Conservation (phyloP, 2,329 filamentous ascomycete species). For the Trichothecium roseum region DNA sequence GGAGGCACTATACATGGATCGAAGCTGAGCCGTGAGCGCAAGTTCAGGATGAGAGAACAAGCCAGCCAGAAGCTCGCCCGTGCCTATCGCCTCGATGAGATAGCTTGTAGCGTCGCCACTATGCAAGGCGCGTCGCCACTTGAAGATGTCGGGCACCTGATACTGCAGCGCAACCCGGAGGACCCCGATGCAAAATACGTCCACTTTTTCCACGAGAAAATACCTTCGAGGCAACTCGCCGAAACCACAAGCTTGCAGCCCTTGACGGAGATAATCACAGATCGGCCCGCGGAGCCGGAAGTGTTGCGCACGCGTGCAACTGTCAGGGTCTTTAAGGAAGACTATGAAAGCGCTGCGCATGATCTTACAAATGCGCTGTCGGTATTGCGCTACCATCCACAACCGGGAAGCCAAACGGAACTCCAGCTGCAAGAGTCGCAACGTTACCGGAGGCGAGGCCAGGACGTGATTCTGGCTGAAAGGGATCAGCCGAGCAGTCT, state of each 20-base stretch:
- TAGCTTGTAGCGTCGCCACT: conserved; percentile 70
- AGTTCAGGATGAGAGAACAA: conserved; percentile 70
- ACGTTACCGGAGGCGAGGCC: conserved; percentile 14
- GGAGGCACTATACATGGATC: conserved; percentile 45
- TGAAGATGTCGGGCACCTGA: conserved; percentile 64
- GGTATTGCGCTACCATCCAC: conserved; percentile 41
- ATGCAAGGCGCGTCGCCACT: conserved; percentile 74
- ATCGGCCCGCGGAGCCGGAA: conserved; percentile 53
- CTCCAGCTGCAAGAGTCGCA: conserved; percentile 31
- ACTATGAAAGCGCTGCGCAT: conserved; percentile 56
- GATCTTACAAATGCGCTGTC: conserved; percentile 61
- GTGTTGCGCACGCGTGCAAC: conserved; percentile 64
- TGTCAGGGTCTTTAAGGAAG: conserved; percentile 65
- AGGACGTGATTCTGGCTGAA: conserved; percentile 26
- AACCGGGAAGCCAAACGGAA: conserved; percentile 38
- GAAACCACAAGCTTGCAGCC: conserved; percentile 59
- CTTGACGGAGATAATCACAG: conserved; percentile 56
- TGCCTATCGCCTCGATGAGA: conserved; percentile 74
- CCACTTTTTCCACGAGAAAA: conserved; percentile 91
- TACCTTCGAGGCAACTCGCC: conserved; percentile 62
- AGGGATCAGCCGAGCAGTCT: conserved; percentile 59
- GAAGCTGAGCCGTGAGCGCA: conserved; percentile 65
- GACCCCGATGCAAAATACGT: conserved; percentile 74
- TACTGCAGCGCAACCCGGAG: conserved; percentile 57
- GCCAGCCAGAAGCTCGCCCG: conserved; percentile 67